Evolutionary conservation across 495 filamentous ascomycete genomes (phyloP), one percentile per base, ranked within the genome.

Genomic region (Neurospora hispaniola): DNA sequence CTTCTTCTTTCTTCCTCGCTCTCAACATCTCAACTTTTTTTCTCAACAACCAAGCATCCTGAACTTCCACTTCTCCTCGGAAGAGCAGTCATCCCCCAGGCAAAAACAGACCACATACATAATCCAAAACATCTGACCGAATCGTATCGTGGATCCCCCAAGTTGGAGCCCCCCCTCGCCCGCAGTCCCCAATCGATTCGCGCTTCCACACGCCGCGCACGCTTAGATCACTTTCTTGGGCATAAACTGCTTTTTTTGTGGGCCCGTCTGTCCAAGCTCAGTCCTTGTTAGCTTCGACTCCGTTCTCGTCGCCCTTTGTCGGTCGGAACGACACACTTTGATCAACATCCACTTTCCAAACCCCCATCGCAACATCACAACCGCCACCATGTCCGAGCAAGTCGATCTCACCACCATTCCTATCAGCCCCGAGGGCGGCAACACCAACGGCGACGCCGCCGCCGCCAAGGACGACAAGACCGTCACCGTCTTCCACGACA

Each of bases 401-500:
- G 86, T 89, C 77, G 87, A 89, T 73, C 85, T 89, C 70, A 86
- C 84, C 54, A 88, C 86, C 27, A 94, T 94, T 72, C 92, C 92
- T 41, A 89, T 94, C 83, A 93, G 90, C 35, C 92, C 91, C 43
- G 85, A 86, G 42, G 89, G 86, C 72, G 84, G 83, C 46, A 83
- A 83, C 69, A 76, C 76, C 70, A 44, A 78, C 66, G 78, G 79
- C 70, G 83, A 77, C 20, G 82, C 80, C 9, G 78, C 80, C 12
- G 78, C 80, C 48, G 71, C 74, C 35, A 80, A 85, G 71, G 89
- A 93, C 74, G 54, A 62, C 54, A 62, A 62, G 54, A 84, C 89
- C 23, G 83, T 97, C 76, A 98, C 96, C 38, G 94, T 99, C 72
- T 98, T 99, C 86, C 93, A 99, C 81, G 91, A 97, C 84, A 90